Base-by-base conservation (phyloP, 257 asterid species). In the Lavandula angustifolia region DNA sequence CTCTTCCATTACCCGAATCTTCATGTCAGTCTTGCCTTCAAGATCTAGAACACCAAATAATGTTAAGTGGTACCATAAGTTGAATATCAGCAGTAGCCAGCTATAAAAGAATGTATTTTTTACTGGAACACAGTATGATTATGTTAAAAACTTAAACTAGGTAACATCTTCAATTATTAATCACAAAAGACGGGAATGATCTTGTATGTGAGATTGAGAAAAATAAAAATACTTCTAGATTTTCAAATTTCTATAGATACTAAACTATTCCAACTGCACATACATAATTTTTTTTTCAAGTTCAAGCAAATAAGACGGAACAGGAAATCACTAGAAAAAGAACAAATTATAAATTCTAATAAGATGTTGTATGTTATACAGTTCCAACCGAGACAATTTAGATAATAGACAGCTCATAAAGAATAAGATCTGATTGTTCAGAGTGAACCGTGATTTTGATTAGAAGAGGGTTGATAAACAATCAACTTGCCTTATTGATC, bases 11-110 rank as follows among this genome's bases (percentile, higher is more conserved):
- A 89, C 88, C 70, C 95, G 89, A 70, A 94, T 90, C 80, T 94
- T 94, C 87, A 79, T 67, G 79, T 94, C 99, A 35, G 96, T 84
- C 85, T 82, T 87, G 71, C 96, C 99, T 81, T 94, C 97, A 38
- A 94, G 89, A 78, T 94, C 99, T 92, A 67, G 11, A 77, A 54
- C 44, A 73, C 59, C 64, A 71, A 40, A 51, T 29, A 41, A 64
- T 47, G 46, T 49, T 62, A 18, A 65, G 51, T 11, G 54, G 49
- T 53, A 22, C 44, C 71, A 47, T 31, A 35, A 64, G 48, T 57
- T 66, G 70, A 40, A 53, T 41, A 69, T 62, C 53, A 68, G 67
- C 66, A 48, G 71, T 16, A 71, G 43, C 54, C 52, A 55, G 34
- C 61, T 27, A 44, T 38, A 42, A 29, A 48, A 13, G 48, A 31